Evolutionary conservation across 2,329 filamentous ascomycete genomes (phyloP).

Genomic region (Plenodomus tracheiphilus): DNA sequence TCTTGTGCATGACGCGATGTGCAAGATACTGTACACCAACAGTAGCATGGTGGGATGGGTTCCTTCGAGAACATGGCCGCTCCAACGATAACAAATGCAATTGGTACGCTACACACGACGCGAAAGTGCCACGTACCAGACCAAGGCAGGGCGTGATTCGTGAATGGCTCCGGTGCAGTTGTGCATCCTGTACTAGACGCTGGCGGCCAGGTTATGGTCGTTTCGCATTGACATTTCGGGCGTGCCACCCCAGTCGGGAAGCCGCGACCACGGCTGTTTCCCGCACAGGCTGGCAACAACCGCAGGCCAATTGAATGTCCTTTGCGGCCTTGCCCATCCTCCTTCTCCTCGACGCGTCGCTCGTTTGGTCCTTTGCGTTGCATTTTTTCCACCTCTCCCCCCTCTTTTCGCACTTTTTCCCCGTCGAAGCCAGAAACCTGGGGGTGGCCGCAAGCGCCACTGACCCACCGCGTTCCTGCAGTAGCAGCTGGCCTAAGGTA

Average conservation of each 20-base stretch:
- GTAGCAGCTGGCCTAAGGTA: constrained; percentile 15
- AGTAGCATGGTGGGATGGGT: neutral
- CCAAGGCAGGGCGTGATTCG: neutral
- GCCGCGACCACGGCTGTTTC: constrained; percentile 2
- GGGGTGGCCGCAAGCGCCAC: constrained; percentile 4
- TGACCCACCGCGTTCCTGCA: constrained; percentile 18
- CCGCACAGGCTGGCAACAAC: neutral
- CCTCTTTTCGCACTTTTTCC: neutral
- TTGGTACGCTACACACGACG: neutral
- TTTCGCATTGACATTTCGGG: constrained; percentile 8
- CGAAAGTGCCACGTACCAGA: constrained; percentile 3
- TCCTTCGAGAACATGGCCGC: neutral
- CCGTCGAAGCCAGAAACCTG: constrained; percentile 2
- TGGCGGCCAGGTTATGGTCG: constrained; percentile 1
- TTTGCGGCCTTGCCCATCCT: neutral
- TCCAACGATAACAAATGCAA: neutral
- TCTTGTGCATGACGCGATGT: neutral
- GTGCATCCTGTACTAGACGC: neutral
- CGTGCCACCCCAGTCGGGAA: constrained; percentile 7
- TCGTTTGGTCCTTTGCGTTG: neutral
- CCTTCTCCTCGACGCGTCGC: neutral
- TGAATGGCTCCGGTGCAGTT: neutral
- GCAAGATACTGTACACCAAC: neutral
- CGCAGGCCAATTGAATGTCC: neutral
- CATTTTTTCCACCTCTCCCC: neutral